Evolutionary conservation across 352 stramenopile genomes (phyloP).

Genomic region (Phytophthora cryptogea): DNA sequence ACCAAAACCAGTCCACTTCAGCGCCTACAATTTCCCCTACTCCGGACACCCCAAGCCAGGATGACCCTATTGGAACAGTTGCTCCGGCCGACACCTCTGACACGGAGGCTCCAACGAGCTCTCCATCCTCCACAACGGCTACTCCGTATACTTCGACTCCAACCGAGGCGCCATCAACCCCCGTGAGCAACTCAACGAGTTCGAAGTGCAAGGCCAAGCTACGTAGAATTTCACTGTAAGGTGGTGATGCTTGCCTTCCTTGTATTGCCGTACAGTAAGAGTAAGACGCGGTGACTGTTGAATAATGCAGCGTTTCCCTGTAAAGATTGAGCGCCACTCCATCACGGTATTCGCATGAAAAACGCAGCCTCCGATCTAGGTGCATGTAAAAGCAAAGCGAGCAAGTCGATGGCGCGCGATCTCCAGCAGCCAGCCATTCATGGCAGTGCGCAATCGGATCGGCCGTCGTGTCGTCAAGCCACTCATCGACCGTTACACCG

Average conservation of each 20-base stretch:
- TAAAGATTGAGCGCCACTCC: slow-evolving; percentile 6
- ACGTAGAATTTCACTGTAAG: slow-evolving; percentile 17
- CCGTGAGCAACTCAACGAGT: not conserved
- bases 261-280: slow-evolving; percentile 14
- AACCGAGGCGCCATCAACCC: slow-evolving; percentile 3
- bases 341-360: not conserved
- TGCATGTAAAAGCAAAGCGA: slow-evolving; percentile 13
- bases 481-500: not conserved
- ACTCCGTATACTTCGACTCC: not conserved
- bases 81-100: not conserved
- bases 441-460: slow-evolving; percentile 22
- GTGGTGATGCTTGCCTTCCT: not conserved
- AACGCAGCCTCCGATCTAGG: not conserved
- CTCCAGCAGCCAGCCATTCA: slow-evolving; percentile 11
- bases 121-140: not conserved
- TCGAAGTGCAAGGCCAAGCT: slow-evolving; percentile 28
- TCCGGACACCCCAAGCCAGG: not conserved
- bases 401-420: slow-evolving; percentile 8
- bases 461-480: slow-evolving; percentile 19
- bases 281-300: not conserved
- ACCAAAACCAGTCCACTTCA: not conserved
- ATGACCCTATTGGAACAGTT: slow-evolving; percentile 4
- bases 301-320: slow-evolving; percentile 9
- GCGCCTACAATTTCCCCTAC: not conserved
- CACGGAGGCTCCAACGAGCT: not conserved